A percentile compares a stretch with the other conserved stretches of the same genome.
These are phyloP conservation scores for Penicillium longicatenatum DNA, from an alignment of 495 filamentous ascomycete species.

Conservation along the genomic window DNA sequence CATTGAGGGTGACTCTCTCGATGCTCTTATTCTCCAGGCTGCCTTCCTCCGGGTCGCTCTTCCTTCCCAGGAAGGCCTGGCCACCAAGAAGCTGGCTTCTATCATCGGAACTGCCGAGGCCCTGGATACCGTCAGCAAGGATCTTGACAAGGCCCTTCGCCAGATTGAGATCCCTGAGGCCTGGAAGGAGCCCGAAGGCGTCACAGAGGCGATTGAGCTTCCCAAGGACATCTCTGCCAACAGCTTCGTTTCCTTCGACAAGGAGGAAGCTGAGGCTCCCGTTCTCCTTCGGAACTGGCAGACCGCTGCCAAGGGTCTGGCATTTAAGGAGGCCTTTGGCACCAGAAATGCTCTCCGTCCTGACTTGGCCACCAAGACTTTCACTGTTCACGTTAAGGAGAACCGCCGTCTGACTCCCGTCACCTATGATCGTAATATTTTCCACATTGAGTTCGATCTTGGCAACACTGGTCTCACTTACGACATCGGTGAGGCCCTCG, in stretches of 20 bases:
- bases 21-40: conserved; percentile 66
- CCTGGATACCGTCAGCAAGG: conserved; percentile 61
- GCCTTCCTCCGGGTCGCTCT: conserved; percentile 77
- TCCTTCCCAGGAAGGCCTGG: conserved; percentile 53
- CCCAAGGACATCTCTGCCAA: conserved; percentile 65
- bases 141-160: conserved; percentile 69
- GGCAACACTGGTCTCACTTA: conserved; percentile 88
- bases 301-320: conserved; percentile 79
- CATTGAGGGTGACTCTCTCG: conserved; percentile 60
- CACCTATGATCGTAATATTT: conserved; percentile 96
- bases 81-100: conserved; percentile 57
- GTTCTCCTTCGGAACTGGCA: conserved; percentile 72
- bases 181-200: conserved; percentile 71
- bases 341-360: conserved; percentile 75
- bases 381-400: conserved; percentile 87
- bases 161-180: conserved; percentile 72
- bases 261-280: conserved; percentile 67
- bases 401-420: conserved; percentile 87
- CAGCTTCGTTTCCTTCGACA: conserved; percentile 82
- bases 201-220: conserved; percentile 52
- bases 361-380: conserved; percentile 82
- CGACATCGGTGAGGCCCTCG: conserved; percentile 97
- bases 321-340: conserved; percentile 92
- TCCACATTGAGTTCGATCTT: conserved; percentile 99
- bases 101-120: conserved; percentile 56